Evolutionary conservation across 75 land plant genomes (phyloP).

Genomic region (Chamaecyparis obtusa): DNA sequence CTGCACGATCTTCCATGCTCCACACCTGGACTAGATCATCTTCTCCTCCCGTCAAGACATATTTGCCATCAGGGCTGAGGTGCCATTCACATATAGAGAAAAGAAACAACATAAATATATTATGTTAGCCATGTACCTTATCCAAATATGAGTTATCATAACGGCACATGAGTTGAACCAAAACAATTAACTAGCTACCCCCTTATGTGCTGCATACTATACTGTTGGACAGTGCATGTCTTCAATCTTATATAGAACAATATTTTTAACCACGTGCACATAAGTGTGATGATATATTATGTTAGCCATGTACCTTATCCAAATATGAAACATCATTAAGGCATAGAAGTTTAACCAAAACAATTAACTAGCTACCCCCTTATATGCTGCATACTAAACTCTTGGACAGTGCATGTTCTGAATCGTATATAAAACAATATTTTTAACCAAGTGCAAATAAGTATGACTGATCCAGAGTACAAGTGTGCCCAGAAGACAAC

Average conservation of each 20-base stretch:
- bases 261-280: neutral
- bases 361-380: neutral
- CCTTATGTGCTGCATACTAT: neutral
- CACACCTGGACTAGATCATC: constrained; percentile 98
- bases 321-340: neutral
- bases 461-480: neutral
- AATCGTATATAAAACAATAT: neutral
- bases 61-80: constrained; percentile 85
- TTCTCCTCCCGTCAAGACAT: constrained; percentile 95
- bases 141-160: neutral
- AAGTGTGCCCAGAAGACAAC: no score
- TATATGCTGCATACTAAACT: neutral
- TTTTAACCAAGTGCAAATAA: neutral
- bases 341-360: neutral
- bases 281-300: neutral
- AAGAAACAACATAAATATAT: constrained; percentile 8
- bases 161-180: neutral
- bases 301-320: neutral
- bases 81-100: constrained; percentile 10
- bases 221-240: neutral
- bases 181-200: neutral
- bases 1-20: constrained; percentile 97
- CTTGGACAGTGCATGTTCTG: neutral
- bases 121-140: neutral
- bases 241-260: neutral